Percentiles rank a stretch among this genome's conserved stretches.
These are phyloP conservation scores for Gracilaria vermiculophylla DNA, from an alignment of 23 red algal genomes.

Conservation along the genomic window DNA sequence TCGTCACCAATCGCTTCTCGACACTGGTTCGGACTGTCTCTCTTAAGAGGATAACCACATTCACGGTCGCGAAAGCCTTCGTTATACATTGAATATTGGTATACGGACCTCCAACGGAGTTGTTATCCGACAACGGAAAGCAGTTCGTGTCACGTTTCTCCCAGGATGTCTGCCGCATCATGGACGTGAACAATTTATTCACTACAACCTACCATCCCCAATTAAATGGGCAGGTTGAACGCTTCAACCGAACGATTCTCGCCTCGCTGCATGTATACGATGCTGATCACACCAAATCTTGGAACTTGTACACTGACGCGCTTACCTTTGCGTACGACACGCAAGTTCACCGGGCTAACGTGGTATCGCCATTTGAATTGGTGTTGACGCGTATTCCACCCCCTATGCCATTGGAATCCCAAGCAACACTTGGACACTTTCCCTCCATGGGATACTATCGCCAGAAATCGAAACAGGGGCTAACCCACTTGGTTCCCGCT, in stretches of 20 bases:
- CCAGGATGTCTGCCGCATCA: constrained; percentile 10
- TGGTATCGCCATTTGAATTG: neutral
- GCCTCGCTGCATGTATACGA: neutral
- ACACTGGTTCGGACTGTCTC: constrained; percentile 8
- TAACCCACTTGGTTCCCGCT: neutral
- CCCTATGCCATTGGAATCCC: neutral
- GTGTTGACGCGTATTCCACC: neutral
- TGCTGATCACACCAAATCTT: neutral
- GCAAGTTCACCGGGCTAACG: too few relatives aligned
- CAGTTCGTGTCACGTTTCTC: constrained; percentile 43
- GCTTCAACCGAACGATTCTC: neutral
- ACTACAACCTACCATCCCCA: constrained; percentile 11
- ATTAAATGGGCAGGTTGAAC: constrained; percentile 32
- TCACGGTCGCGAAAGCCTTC: neutral
- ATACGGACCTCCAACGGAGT: too few relatives aligned
- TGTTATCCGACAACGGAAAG: constrained; percentile 23
- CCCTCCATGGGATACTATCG: neutral
- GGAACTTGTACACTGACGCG: neutral
- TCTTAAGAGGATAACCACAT: constrained; percentile 1
- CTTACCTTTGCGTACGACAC: neutral
- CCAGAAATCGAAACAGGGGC: neutral
- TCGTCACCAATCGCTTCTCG: neutral
- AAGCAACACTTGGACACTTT: neutral
- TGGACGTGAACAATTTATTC: neutral
- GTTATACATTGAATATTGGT: neutral